Percentiles rank a stretch among this genome's conserved stretches.
Conservation (phyloP, 2,329 filamentous ascomycete genomes). For the Fusarium sp. region DNA sequence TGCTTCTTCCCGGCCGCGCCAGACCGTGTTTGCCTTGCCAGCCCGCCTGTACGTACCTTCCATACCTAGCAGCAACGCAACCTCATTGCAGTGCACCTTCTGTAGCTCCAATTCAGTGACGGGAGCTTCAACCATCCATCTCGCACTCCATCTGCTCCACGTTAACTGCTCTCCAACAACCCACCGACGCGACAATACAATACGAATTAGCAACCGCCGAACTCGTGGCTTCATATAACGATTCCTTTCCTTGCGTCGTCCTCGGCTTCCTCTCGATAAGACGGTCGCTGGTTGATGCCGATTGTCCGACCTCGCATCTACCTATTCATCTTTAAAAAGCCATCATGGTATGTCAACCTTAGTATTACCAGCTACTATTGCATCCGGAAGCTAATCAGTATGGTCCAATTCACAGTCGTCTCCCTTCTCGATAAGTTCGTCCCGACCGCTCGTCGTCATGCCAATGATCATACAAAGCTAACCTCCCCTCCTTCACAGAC, state of each 20-base stretch:
- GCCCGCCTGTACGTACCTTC: constrained; percentile 32
- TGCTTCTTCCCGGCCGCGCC: constrained; percentile 52
- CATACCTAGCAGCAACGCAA: constrained; percentile 23
- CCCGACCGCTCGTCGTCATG: constrained; percentile 4
- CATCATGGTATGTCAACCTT: constrained; percentile 49
- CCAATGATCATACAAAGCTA: constrained; percentile 21
- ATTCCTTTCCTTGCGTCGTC: background rate
- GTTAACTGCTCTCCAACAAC: constrained; percentile 18
- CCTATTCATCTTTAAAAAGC: constrained; percentile 30
- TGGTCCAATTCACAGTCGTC: constrained; percentile 71
- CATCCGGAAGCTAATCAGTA: constrained; percentile 47
- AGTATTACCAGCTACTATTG: background rate
- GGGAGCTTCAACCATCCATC: constrained; percentile 43
- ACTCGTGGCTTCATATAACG: background rate
- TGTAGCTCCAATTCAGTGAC: constrained; percentile 37
- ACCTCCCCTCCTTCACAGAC: constrained; percentile 58
- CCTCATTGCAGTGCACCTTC: constrained; percentile 37
- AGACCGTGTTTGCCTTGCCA: constrained; percentile 59
- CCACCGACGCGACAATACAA: constrained; percentile 18
- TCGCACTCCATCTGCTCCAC: constrained; percentile 39
- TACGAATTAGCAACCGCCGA: constrained; percentile 20
- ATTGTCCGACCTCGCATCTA: constrained; percentile 40
- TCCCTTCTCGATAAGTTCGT: constrained; percentile 94
- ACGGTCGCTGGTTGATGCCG: constrained; percentile 43
- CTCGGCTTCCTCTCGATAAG: constrained; percentile 23